phyloP scores from a whole-genome alignment of 805 yeast species.

The Starmerella potacharoeniae region DNA sequence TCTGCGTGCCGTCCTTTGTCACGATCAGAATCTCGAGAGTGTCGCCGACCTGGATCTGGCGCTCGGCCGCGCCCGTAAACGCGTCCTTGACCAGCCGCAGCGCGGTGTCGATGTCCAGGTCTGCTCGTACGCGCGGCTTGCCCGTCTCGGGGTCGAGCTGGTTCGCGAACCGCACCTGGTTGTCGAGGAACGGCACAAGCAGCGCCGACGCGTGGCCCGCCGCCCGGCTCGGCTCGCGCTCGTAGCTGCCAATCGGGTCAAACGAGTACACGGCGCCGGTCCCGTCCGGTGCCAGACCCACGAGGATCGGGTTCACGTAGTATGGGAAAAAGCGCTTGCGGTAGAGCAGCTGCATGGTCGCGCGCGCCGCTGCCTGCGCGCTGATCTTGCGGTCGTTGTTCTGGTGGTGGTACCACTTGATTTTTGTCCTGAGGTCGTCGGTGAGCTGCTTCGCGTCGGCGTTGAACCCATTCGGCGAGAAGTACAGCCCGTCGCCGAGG shows the following conservation, averaged over 20 bases:
- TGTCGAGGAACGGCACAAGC: slow-evolving; percentile 95
- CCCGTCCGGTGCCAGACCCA: slow-evolving; percentile 86
- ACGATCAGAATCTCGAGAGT: slow-evolving; percentile 83
- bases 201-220: slow-evolving; percentile 95
- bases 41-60: slow-evolving; percentile 98
- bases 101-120: slow-evolving; percentile 71
- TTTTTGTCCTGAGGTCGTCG: slow-evolving; percentile 42
- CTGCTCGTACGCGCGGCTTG: slow-evolving; percentile 48
- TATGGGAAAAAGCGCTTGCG: slow-evolving; percentile 94
- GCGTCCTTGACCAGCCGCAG: slow-evolving; percentile 84
- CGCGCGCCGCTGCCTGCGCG: slow-evolving; percentile 71
- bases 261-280: slow-evolving; percentile 91
- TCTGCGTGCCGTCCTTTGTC: slow-evolving; percentile 84
- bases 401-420: slow-evolving; percentile 84
- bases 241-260: slow-evolving; percentile 97
- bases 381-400: slow-evolving; percentile 59
- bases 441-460: slow-evolving; percentile 88
- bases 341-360: slow-evolving; percentile 78
- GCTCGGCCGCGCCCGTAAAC: slow-evolving; percentile 90
- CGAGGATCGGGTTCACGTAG: slow-evolving; percentile 88
- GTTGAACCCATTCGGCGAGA: slow-evolving; percentile 92
- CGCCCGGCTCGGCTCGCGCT: slow-evolving; percentile 93
- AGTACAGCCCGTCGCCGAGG: slow-evolving; percentile 75
- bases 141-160: slow-evolving; percentile 72
- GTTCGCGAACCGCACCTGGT: slow-evolving; percentile 92